phyloP scores from a whole-genome alignment of 495 filamentous ascomycete species.

The Clohesyomyces aquaticus region DNA sequence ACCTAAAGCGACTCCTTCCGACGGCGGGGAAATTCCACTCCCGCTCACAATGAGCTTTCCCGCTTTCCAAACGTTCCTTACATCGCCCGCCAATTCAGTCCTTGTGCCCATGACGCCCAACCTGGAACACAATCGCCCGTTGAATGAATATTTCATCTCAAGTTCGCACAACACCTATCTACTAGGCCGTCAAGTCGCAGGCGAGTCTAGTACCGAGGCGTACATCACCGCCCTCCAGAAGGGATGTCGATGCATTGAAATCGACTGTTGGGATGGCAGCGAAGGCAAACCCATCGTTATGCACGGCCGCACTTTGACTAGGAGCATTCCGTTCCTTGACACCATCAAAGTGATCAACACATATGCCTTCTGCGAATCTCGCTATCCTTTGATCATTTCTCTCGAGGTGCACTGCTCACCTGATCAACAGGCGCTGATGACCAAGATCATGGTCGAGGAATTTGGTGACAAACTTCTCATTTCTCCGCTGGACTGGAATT shows the following conservation, averaged over 20 bases:
- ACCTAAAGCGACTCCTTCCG: constrained; percentile 48
- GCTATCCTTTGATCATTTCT: constrained; percentile 88
- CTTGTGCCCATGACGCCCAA: constrained; percentile 49
- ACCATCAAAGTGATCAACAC: constrained; percentile 90
- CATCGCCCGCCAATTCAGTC: constrained; percentile 66
- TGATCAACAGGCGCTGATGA: constrained; percentile 85
- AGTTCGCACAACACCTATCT: constrained; percentile 99
- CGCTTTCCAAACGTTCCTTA: constrained; percentile 75
- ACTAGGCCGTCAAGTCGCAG: constrained; percentile 83
- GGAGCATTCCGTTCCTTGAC: constrained; percentile 80
- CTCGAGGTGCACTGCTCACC: constrained; percentile 91
- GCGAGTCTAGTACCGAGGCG: constrained; percentile 87
- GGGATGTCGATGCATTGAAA: constrained; percentile 92
- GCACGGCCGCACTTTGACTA: constrained; percentile 89
- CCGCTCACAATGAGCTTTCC: constrained; percentile 67
- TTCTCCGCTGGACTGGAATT: constrained; percentile 64
- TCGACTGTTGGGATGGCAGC: constrained; percentile 95
- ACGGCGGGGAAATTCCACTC: constrained; percentile 45
- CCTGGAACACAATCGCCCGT: constrained; percentile 71
- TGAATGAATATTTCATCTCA: constrained; percentile 98
- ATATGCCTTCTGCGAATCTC: constrained; percentile 82
- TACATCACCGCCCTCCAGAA: constrained; percentile 88
- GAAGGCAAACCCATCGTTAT: constrained; percentile 85
- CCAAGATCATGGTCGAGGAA: constrained; percentile 81
- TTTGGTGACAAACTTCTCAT: constrained; percentile 78